Conservation (phyloP, 2,329 filamentous ascomycete genomes). For the Cordyceps cicadae region DNA sequence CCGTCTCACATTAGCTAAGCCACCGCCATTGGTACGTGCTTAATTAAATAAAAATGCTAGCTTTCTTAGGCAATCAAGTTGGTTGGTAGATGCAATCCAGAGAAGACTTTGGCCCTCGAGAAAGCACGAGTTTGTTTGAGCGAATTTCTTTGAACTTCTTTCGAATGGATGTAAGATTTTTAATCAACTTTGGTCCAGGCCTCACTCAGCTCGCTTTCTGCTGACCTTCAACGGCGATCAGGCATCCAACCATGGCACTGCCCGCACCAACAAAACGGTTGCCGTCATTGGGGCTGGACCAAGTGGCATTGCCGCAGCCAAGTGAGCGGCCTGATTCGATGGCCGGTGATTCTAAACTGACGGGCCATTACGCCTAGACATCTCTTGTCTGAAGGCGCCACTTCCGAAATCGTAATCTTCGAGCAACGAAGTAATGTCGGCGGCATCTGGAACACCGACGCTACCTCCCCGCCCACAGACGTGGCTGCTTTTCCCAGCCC, state of each 20-base stretch:
- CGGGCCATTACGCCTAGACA: not conserved
- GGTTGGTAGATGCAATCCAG: too few species aligned
- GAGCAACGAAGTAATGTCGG: constrained; percentile 2
- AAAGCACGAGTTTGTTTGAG: too few species aligned
- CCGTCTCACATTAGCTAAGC: too few species aligned
- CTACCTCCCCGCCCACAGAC: not conserved
- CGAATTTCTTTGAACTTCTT: too few species aligned
- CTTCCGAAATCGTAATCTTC: not conserved
- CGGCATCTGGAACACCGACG: constrained; percentile 1
- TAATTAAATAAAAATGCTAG: too few species aligned
- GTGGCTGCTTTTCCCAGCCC: constrained; percentile 3
- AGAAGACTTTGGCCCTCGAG: not conserved
- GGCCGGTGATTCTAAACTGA: not conserved
- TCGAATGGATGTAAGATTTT: too few species aligned
- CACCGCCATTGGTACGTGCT: too few species aligned
- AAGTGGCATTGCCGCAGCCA: constrained; percentile 6
- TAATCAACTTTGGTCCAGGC: too few species aligned
- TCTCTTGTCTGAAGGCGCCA: not conserved
- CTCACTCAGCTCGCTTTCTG: too few species aligned
- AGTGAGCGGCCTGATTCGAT: not conserved
- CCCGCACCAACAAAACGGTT: not conserved
- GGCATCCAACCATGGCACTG: not conserved
- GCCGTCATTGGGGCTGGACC: constrained; percentile 1
- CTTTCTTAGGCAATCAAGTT: not conserved
- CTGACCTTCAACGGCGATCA: too few species aligned